Percentiles rank a stretch among this genome's conserved stretches.
Conservation (phyloP, 345 rosid species). For the Eucalyptus rudis region DNA sequence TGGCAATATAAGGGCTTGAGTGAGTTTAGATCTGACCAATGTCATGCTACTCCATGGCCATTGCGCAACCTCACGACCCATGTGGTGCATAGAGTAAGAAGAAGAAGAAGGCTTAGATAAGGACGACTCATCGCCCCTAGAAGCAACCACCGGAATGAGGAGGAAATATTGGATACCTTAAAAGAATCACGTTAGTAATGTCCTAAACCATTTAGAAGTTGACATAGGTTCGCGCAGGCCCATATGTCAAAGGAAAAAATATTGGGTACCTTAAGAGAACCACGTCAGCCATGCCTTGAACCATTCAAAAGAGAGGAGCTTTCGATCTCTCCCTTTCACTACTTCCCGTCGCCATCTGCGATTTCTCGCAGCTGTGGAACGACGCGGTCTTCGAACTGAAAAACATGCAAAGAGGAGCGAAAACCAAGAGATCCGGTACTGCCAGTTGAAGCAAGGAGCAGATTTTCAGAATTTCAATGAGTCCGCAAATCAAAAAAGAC, state of each 20-base stretch:
- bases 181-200: too few relatives aligned
- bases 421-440: neutral
- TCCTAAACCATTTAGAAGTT: too few relatives aligned
- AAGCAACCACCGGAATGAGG: slow-evolving; percentile 54
- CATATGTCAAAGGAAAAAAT: too few relatives aligned
- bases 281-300: too few relatives aligned
- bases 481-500: neutral
- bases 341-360: slow-evolving; percentile 42
- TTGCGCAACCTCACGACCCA: slow-evolving; percentile 50
- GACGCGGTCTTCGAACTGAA: neutral
- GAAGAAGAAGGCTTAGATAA: slow-evolving; percentile 50
- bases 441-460: neutral
- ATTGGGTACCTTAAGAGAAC: too few relatives aligned
- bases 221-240: rapidly evolving
- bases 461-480: neutral
- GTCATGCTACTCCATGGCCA: neutral
- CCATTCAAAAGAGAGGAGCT: slow-evolving; percentile 19
- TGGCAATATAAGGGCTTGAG: neutral
- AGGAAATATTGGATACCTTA: neutral
- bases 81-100: slow-evolving; percentile 51
- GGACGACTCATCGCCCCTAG: slow-evolving; percentile 13
- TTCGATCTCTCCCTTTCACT: slow-evolving; percentile 41
- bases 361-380: slow-evolving; percentile 11
- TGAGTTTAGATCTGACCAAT: neutral
- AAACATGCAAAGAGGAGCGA: neutral